Evolutionary conservation across 164 flowering plant species (phyloP).

Genomic region (Liriodendron chinense): DNA sequence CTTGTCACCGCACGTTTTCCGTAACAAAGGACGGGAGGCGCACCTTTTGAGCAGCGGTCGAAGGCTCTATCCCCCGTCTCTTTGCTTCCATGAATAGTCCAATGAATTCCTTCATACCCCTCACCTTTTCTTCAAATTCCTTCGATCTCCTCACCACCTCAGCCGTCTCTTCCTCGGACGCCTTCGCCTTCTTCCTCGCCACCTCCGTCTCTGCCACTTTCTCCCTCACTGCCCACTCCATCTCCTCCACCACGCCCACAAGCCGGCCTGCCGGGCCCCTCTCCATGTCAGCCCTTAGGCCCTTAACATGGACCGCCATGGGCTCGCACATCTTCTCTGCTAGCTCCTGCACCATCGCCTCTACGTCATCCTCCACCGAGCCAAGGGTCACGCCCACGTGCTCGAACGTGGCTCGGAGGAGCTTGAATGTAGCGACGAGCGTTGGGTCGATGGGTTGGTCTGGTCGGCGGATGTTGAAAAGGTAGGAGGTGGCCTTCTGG

Average conservation of each 20-base stretch:
- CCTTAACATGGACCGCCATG: slow-evolving; percentile 40
- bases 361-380: slow-evolving; percentile 42
- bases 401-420: slow-evolving; percentile 27
- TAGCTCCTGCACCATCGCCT: slow-evolving; percentile 30
- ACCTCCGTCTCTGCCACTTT: slow-evolving; percentile 32
- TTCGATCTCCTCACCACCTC: slow-evolving; percentile 29
- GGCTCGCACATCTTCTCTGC: slow-evolving; percentile 42
- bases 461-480: slow-evolving; percentile 22
- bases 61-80: slow-evolving; percentile 8
- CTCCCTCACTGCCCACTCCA: slow-evolving; percentile 27
- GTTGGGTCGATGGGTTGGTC: slow-evolving; percentile 19
- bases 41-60: slow-evolving; percentile 23
- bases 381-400: slow-evolving; percentile 28
- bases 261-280: slow-evolving; percentile 27
- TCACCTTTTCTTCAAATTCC: slow-evolving; percentile 29
- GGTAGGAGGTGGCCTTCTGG: slow-evolving; percentile 25
- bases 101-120: slow-evolving; percentile 24
- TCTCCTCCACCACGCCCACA: slow-evolving; percentile 34
- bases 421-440: slow-evolving; percentile 18
- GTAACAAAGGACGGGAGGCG: background rate
- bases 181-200: slow-evolving; percentile 28
- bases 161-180: slow-evolving; percentile 32
- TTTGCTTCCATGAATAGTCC: slow-evolving; percentile 16
- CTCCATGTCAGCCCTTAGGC: slow-evolving; percentile 31
- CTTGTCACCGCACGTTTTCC: too few species aligned